Percentiles rank a stretch among this genome's conserved stretches.
These are phyloP conservation scores for Alternaria triticina DNA, from an alignment of 2,329 filamentous ascomycete genomes.

Conservation along the genomic window DNA sequence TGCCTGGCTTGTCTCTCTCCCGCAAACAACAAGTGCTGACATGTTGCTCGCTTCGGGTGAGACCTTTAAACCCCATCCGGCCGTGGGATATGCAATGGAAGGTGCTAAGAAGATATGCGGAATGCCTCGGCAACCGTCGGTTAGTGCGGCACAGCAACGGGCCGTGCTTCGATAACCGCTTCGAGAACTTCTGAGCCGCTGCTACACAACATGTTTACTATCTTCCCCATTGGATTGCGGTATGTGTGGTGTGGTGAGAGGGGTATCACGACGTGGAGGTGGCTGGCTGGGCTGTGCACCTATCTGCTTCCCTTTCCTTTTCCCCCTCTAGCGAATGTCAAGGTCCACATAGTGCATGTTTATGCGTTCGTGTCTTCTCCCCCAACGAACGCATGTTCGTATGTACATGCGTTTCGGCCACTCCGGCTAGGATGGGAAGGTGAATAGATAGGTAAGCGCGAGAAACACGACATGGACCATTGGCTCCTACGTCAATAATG, in stretches of 20 bases:
- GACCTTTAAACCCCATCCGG: background rate
- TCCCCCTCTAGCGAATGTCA: background rate
- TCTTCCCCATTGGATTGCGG: background rate
- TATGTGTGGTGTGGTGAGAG: background rate
- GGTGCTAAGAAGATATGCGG: constrained; percentile 23
- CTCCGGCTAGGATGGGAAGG: constrained; percentile 18
- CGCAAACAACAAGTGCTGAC: background rate
- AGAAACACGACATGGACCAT: background rate
- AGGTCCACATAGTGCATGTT: background rate
- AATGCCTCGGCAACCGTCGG: constrained; percentile 26
- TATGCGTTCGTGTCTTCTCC: background rate
- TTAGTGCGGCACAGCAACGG: constrained; percentile 10
- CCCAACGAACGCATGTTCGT: constrained; percentile 5
- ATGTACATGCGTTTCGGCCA: background rate
- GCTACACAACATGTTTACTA: background rate
- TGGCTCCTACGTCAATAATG: background rate
- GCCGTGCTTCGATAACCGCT: background rate
- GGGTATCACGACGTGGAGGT: background rate
- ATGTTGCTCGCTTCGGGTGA: background rate
- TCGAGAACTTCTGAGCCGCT: background rate
- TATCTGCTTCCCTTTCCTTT: background rate
- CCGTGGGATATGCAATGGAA: constrained; percentile 35
- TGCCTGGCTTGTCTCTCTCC: background rate
- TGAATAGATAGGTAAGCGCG: constrained; percentile 16
- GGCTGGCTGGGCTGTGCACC: background rate